Evolutionary conservation across 225 moss, liverwort and hornwort species (phyloP).

Genomic region (Asterella californica): DNA sequence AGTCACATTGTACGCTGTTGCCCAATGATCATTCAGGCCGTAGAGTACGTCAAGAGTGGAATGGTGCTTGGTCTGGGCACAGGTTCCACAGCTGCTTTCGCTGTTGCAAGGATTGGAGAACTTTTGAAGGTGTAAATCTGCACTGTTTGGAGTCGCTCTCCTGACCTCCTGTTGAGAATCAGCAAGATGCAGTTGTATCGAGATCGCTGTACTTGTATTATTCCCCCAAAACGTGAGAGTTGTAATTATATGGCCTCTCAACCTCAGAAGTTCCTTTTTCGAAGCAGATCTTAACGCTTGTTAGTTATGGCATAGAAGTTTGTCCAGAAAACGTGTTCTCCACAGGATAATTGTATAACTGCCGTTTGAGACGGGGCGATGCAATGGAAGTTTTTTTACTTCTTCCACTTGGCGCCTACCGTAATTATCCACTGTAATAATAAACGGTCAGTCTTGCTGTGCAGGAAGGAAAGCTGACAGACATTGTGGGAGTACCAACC

Average conservation of each 20-base stretch:
- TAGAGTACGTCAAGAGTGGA: constrained; percentile 88
- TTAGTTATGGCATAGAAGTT: background rate
- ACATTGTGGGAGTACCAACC: constrained; percentile 88
- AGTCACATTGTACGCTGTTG: background rate
- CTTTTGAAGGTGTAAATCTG: constrained; percentile 70
- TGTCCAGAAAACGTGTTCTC: too few species aligned
- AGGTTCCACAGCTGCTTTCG: constrained; percentile 94
- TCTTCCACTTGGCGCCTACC: too few species aligned
- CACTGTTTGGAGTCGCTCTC: background rate
- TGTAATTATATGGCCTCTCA: background rate
- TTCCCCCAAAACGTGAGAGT: background rate
- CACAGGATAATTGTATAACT: too few species aligned
- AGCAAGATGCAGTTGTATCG: background rate
- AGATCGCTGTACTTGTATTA: background rate
- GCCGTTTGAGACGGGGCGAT: background rate
- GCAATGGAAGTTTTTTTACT: background rate
- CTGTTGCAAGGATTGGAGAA: constrained; percentile 84
- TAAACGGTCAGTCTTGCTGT: too few species aligned
- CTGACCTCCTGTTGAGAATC: background rate
- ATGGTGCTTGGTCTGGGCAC: constrained; percentile 99
- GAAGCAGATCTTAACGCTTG: too few species aligned
- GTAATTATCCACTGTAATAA: too few species aligned
- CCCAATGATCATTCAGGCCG: constrained; percentile 49
- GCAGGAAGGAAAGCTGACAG: constrained; percentile 80
- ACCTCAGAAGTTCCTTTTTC: too few species aligned